A percentile compares a stretch with the other conserved stretches of the same genome.
Evolutionary conservation across 1,139 yeast genomes (phyloP).

Genomic region (Wickerhamiella pararugosa): DNA sequence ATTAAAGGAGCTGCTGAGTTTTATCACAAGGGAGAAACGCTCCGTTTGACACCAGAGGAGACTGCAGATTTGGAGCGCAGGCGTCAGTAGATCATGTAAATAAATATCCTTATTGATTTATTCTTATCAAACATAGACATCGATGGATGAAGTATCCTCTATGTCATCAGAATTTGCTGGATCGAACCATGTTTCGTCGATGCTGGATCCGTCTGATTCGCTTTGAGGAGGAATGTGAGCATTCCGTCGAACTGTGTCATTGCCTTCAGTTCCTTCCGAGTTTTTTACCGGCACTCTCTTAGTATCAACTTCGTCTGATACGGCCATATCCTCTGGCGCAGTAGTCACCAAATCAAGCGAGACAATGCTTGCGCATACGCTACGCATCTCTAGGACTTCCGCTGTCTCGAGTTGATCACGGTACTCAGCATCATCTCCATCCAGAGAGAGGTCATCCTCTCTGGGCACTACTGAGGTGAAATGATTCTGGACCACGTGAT

Average conservation of each 20-base stretch:
- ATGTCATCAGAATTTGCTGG: conserved; percentile 1
- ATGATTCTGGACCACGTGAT: conserved; percentile 59
- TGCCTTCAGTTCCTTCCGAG: background rate
- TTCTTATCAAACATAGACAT: background rate
- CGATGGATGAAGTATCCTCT: conserved; percentile 1
- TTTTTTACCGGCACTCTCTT: background rate
- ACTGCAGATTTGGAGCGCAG: too few relatives aligned
- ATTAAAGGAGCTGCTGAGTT: conserved; percentile 15
- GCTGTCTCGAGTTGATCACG: background rate
- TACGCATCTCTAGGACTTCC: background rate
- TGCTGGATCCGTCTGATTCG: background rate
- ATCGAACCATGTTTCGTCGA: conserved; percentile 7
- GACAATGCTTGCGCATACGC: background rate
- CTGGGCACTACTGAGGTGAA: conserved; percentile 23
- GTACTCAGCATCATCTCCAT: background rate
- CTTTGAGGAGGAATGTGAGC: background rate
- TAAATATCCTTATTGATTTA: too few relatives aligned
- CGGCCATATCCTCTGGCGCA: background rate
- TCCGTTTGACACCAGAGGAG: background rate
- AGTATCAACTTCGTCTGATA: background rate
- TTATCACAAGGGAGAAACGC: background rate
- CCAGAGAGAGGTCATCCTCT: background rate
- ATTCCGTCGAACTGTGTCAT: background rate
- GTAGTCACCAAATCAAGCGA: background rate
- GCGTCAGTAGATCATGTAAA: too few relatives aligned